Percentiles rank a stretch among this genome's conserved stretches.
These are phyloP conservation scores for Gautieria morchelliformis DNA, from an alignment of 768 basidiomycete species.

Conservation along the genomic window DNA sequence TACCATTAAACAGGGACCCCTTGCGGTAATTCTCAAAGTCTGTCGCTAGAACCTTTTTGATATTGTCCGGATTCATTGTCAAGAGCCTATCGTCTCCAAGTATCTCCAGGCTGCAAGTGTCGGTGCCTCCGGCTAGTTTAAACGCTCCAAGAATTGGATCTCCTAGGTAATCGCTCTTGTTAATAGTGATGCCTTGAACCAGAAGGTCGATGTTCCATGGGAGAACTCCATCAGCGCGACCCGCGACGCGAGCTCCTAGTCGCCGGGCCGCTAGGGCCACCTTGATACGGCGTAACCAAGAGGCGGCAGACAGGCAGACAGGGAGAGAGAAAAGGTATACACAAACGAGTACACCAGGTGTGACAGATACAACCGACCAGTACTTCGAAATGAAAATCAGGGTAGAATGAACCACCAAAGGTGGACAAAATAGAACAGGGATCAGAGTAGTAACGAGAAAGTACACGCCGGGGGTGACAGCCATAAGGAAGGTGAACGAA, in stretches of 20 bases:
- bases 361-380: background rate
- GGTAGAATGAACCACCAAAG: background rate
- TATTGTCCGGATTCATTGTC: slow-evolving; percentile 5
- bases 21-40: slow-evolving; percentile 5
- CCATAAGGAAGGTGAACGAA: background rate
- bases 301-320: background rate
- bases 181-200: slow-evolving; percentile 41
- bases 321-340: background rate
- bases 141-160: slow-evolving; percentile 19
- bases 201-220: slow-evolving; percentile 47
- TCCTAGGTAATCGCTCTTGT: slow-evolving; percentile 50
- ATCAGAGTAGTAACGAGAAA: background rate
- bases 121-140: background rate
- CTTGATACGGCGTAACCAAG: background rate
- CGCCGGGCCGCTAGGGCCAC: background rate
- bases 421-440: background rate
- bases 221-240: slow-evolving; percentile 20
- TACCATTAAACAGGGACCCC: slow-evolving; percentile 32
- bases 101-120: background rate
- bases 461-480: background rate
- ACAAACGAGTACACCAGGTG: background rate
- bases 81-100: background rate
- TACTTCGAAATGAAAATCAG: background rate
- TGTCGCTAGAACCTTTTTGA: background rate
- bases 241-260: slow-evolving; percentile 19